Conservation (phyloP, 2,329 filamentous ascomycete species). For the Fusarium caatingaense region DNA sequence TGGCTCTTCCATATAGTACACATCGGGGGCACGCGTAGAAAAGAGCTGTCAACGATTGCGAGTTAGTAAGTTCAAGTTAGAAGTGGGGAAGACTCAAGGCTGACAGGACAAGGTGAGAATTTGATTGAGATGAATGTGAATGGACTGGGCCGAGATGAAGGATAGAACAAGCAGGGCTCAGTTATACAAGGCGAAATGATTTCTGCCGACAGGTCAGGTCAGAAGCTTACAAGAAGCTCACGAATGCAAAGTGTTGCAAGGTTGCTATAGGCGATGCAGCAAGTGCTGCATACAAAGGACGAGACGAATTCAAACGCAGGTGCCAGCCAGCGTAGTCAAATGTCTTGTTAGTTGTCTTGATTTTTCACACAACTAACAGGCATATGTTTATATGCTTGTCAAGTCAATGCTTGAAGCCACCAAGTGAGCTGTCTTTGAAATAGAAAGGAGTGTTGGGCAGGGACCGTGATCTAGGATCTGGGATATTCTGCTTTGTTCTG, state of each 20-base stretch:
- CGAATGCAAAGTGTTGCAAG: conserved; percentile 20
- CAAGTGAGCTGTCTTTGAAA: conserved; percentile 13
- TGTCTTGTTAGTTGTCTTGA: conserved; percentile 14
- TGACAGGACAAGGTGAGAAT: conserved; percentile 22
- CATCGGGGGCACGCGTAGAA: conserved; percentile 41
- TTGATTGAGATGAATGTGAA: conserved; percentile 5
- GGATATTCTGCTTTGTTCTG: conserved; percentile 10
- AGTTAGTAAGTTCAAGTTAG: conserved; percentile 27
- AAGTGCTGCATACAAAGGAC: conserved; percentile 16
- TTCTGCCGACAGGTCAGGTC: conserved; percentile 7
- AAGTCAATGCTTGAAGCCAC: conserved; percentile 9
- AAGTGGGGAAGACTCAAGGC: conserved; percentile 29
- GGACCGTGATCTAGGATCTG: conserved; percentile 13
- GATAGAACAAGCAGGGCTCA: conserved; percentile 8
- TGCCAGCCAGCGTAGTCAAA: conserved; percentile 33
- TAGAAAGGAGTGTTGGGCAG: conserved; percentile 33
- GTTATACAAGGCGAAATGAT: conserved; percentile 13
- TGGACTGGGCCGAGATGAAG: conserved; percentile 25
- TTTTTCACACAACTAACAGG: conserved; percentile 17
- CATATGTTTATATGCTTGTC: conserved; percentile 16
- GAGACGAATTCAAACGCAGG: conserved; percentile 32
- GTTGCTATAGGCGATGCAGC: conserved; percentile 4
- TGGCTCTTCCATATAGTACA: conserved; percentile 48
- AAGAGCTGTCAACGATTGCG: conserved; percentile 51
- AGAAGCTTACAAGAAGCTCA: conserved; percentile 5